Percentiles rank a stretch among this genome's conserved stretches.
Evolutionary conservation across 164 flowering plant species (phyloP).

Genomic region (Paratinospora sagittata): DNA sequence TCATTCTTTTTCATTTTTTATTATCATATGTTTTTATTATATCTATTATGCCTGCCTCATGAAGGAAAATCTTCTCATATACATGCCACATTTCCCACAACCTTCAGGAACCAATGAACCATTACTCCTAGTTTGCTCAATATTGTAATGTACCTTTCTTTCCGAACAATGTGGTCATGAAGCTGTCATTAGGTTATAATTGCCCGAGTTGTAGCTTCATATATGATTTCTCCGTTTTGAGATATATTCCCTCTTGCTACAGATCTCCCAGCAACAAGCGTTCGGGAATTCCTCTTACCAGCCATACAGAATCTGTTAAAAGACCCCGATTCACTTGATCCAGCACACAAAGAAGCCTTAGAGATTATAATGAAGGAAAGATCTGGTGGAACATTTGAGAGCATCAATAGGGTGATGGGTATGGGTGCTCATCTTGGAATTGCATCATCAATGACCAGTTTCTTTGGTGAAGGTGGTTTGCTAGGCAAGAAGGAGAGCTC

Average conservation of each 20-base stretch:
- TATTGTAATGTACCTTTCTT: background rate
- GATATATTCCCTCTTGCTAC: conserved; percentile 16
- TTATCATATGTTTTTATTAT: too few species aligned
- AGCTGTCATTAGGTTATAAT: too few species aligned
- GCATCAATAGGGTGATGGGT: conserved; percentile 85
- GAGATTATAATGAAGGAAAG: conserved; percentile 88
- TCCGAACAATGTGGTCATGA: background rate
- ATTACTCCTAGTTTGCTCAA: background rate
- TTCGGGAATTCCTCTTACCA: conserved; percentile 71
- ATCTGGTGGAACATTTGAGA: conserved; percentile 81
- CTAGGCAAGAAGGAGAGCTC: conserved; percentile 64
- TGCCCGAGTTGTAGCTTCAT: background rate
- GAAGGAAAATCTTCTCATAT: background rate
- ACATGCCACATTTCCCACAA: background rate
- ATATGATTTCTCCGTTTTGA: background rate
- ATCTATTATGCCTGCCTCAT: background rate
- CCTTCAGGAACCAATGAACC: too few species aligned
- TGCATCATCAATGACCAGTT: conserved; percentile 75
- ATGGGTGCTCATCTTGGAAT: conserved; percentile 90
- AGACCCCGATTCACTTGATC: conserved; percentile 83
- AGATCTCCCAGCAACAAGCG: conserved; percentile 67
- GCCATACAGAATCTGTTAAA: conserved; percentile 79
- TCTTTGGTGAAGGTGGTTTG: conserved; percentile 80
- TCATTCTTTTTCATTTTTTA: too few species aligned
- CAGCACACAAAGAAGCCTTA: conserved; percentile 95